phyloP scores from a whole-genome alignment of 768 basidiomycete genomes.

The Mycena capillaripes region DNA sequence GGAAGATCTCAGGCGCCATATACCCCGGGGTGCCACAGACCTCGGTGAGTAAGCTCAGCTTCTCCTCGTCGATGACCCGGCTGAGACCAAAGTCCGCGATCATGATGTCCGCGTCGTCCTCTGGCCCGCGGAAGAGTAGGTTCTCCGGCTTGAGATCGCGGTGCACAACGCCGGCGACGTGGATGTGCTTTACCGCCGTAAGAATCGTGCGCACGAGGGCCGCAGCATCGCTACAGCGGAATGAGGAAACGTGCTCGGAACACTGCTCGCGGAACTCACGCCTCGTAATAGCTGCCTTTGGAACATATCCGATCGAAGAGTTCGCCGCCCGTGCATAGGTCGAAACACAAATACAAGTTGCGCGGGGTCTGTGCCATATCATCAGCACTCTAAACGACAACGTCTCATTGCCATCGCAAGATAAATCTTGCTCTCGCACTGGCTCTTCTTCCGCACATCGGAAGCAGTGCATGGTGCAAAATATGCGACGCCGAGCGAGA shows the following conservation, averaged over 20 bases:
- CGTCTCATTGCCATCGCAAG: too few relatives aligned
- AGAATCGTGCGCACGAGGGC: slow-evolving; percentile 89
- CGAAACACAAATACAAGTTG: slow-evolving; percentile 95
- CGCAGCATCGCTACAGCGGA: slow-evolving; percentile 81
- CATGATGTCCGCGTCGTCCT: slow-evolving; percentile 94
- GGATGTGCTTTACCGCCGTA: slow-evolving; percentile 90
- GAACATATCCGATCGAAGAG: slow-evolving; percentile 99
- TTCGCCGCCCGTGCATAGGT: slow-evolving; percentile 97
- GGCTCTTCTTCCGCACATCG: background rate
- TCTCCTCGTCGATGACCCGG: slow-evolving; percentile 85
- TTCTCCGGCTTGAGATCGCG: slow-evolving; percentile 98
- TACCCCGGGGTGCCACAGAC: slow-evolving; percentile 97
- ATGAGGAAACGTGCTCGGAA: slow-evolving; percentile 8
- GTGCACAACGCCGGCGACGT: slow-evolving; percentile 92
- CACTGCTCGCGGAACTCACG: slow-evolving; percentile 60
- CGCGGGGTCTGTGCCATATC: slow-evolving; percentile 75
- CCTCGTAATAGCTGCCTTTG: slow-evolving; percentile 96
- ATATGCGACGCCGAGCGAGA: slow-evolving; percentile 8
- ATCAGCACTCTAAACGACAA: background rate
- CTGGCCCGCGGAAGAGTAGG: slow-evolving; percentile 90
- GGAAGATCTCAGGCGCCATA: slow-evolving; percentile 97
- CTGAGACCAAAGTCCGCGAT: slow-evolving; percentile 97
- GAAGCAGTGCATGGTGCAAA: background rate
- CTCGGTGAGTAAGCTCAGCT: slow-evolving; percentile 89
- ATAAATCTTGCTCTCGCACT: background rate